Percentiles rank a stretch among this genome's conserved stretches.
phyloP scores from a whole-genome alignment of 192 early-diverging fungal genomes.

The Lunasporangiospora selenospora region DNA sequence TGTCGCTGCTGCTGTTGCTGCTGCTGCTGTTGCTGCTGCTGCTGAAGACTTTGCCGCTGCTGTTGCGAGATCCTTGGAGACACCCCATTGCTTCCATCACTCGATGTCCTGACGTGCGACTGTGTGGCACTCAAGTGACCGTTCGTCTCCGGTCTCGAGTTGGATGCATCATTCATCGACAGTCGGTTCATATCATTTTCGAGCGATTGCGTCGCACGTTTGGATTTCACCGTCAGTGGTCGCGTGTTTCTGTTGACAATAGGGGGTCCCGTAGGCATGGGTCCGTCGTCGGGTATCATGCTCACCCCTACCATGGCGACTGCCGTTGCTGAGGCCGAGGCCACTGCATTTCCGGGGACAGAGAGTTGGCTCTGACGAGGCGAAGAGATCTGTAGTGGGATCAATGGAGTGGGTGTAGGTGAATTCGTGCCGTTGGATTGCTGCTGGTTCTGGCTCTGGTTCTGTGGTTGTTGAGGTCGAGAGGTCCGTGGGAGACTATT shows the following conservation, averaged over 20 bases:
- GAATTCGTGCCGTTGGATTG: too few species aligned
- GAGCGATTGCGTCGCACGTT: not conserved
- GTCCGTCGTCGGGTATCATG: too few species aligned
- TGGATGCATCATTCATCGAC: conserved; percentile 1
- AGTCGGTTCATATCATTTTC: conserved; percentile 15
- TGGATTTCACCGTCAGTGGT: conserved; percentile 8
- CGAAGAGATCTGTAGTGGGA: too few species aligned
- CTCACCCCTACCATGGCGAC: too few species aligned
- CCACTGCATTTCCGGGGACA: too few species aligned
- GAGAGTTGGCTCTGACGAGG: not conserved
- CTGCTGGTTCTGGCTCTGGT: too few species aligned
- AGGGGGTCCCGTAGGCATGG: too few species aligned
- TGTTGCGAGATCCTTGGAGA: too few species aligned
- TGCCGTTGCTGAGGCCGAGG: too few species aligned
- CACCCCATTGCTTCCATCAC: not conserved
- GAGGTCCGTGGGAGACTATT: not conserved
- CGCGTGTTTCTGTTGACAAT: conserved; percentile 29
- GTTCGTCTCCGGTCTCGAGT: not conserved
- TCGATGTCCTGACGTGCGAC: not conserved
- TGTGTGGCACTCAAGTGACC: not conserved
- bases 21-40: not conserved
- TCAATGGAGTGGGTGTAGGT: too few species aligned
- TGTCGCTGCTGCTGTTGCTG: conserved; percentile 3
- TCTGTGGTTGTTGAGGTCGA: not conserved
- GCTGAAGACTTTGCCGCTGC: not conserved